These are phyloP conservation scores for Russula foetens DNA, from an alignment of 768 basidiomycete species.

Conservation along the genomic window DNA sequence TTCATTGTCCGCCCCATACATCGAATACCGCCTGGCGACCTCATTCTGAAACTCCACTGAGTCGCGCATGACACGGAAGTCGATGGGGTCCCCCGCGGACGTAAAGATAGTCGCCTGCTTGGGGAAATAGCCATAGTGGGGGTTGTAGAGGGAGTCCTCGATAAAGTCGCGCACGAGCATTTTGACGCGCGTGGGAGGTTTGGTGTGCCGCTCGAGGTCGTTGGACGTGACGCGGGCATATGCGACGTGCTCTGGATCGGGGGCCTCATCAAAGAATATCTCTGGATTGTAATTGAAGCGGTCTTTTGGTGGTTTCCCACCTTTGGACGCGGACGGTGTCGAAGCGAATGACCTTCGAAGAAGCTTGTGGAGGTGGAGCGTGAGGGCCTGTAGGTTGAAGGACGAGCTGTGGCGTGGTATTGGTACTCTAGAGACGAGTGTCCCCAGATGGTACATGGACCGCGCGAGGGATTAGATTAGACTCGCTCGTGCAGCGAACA, in stretches of 20 bases:
- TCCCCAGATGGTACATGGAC: constrained; percentile 18
- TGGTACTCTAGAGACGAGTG: constrained; percentile 4
- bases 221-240: constrained; percentile 64
- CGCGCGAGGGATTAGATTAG: not conserved
- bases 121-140: constrained; percentile 95
- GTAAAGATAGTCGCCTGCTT: constrained; percentile 89
- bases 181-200: constrained; percentile 74
- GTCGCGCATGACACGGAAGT: constrained; percentile 62
- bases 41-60: constrained; percentile 72
- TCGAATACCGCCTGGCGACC: constrained; percentile 68
- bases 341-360: constrained; percentile 6
- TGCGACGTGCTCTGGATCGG: constrained; percentile 37
- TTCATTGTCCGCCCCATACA: constrained; percentile 55
- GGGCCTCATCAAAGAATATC: constrained; percentile 43
- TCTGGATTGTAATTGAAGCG: constrained; percentile 75
- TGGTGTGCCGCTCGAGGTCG: constrained; percentile 44
- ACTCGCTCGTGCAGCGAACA: not conserved
- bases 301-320: constrained; percentile 29
- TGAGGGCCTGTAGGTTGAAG: not conserved
- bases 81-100: constrained; percentile 46
- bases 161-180: constrained; percentile 97
- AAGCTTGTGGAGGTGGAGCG: not conserved
- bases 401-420: constrained; percentile 1
- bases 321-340: not conserved
- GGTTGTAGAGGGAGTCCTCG: constrained; percentile 95